Evolutionary conservation across 371 early-diverging fungal species (phyloP).

Genomic region (Rhizopus sp.): DNA sequence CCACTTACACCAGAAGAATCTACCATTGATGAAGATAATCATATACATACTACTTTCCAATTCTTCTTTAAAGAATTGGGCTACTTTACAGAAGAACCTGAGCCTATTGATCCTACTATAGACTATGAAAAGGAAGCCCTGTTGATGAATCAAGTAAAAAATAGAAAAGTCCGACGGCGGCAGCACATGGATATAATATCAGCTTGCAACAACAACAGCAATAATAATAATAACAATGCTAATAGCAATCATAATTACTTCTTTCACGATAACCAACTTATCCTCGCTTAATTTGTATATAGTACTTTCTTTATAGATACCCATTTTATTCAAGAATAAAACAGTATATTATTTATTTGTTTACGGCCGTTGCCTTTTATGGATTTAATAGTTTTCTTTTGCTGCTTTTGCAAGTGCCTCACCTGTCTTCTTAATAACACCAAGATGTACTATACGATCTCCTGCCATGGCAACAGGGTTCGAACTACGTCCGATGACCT

Average conservation of each 20-base stretch:
- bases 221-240: too few relatives aligned
- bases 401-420: conserved; percentile 57
- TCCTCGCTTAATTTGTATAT: too few relatives aligned
- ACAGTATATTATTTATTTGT: too few relatives aligned
- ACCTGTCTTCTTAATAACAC: conserved; percentile 68
- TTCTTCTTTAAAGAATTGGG: conserved; percentile 42
- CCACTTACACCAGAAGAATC: conserved; percentile 46
- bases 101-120: conserved; percentile 40
- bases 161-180: too few relatives aligned
- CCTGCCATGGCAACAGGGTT: conserved; percentile 84
- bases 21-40: conserved; percentile 38
- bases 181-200: too few relatives aligned
- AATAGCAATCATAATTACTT: too few relatives aligned
- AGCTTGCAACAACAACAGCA: too few relatives aligned
- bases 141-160: too few relatives aligned
- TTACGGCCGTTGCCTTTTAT: too few relatives aligned
- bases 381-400: conserved; percentile 55
- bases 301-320: too few relatives aligned
- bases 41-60: conserved; percentile 29
- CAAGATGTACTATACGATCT: conserved; percentile 78
- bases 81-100: conserved; percentile 39
- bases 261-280: too few relatives aligned
- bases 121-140: conserved; percentile 36
- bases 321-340: too few relatives aligned
- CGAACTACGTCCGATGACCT: conserved; percentile 52